A percentile compares a stretch with the other conserved stretches of the same genome.
These are phyloP conservation scores for Abrus pulchellus DNA, from an alignment of 306 rosid genomes.

Conservation along the genomic window DNA sequence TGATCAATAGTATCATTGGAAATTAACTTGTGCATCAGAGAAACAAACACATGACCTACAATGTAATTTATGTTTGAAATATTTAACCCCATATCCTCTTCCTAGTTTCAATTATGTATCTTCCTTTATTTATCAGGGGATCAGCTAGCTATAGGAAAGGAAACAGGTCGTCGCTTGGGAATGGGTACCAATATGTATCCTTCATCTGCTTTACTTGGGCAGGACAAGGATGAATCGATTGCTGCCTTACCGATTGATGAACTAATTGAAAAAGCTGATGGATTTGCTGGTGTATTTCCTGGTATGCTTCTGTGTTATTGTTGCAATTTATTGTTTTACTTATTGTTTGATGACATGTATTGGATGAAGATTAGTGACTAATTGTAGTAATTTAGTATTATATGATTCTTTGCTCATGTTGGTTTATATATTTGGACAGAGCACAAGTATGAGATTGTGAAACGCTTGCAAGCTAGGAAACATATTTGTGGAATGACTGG, in stretches of 20 bases:
- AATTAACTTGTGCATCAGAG: conserved; percentile 24
- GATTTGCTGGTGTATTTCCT: conserved; percentile 98
- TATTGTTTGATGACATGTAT: conserved; percentile 5
- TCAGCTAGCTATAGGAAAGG: conserved; percentile 98
- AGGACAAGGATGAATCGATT: conserved; percentile 91
- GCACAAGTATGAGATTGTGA: conserved; percentile 98
- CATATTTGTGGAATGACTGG: conserved; percentile 99
- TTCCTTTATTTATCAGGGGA: conserved; percentile 69
- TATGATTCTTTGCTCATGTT: conserved; percentile 41
- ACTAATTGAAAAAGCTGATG: conserved; percentile 95
- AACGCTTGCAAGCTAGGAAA: conserved; percentile 98
- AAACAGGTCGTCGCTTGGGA: conserved; percentile 98
- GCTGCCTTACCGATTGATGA: conserved; percentile 92
- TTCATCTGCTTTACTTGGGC: conserved; percentile 96
- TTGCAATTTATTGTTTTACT: conserved; percentile 22
- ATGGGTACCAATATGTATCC: conserved; percentile 99
- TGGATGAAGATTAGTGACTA: conserved; percentile 16
- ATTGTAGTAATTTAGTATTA: neutral
- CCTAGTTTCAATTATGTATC: conserved; percentile 21
- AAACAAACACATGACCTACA: neutral
- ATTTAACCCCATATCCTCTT: neutral
- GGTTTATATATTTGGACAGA: conserved; percentile 60
- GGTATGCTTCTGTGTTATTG: conserved; percentile 59
- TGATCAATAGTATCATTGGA: conserved; percentile 5
- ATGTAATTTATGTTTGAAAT: conserved; percentile 17